Base-by-base conservation (phyloP, 495 filamentous ascomycete genomes). In the Aspergillus avenaceus region DNA sequence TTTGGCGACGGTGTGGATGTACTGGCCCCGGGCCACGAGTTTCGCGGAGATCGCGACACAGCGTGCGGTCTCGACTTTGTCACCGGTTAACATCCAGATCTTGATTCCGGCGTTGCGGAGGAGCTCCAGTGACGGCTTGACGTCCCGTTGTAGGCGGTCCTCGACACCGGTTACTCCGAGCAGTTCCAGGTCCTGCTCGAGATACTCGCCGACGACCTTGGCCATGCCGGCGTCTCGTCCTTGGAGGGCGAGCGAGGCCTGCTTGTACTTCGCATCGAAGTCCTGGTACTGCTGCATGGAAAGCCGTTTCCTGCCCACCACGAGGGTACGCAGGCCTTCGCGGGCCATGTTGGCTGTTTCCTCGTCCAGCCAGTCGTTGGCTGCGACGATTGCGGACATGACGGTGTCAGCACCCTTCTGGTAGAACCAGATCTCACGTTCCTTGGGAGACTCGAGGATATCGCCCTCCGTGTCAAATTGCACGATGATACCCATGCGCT, bases 31-130 rank as follows among this genome's bases (percentile, higher is more conserved):
- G 6, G 90, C 84, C n/a, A 99, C 92, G 18, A 99, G 75, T 68
- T 96, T 97, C 16, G 91, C 86, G 56, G 84, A 90, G 26, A 99
- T 88, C 13, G 95, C 95, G 7, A 99, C 92, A 67, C 95, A 99
- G 25, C 92, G 84, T 11, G 95, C 95, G 23, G 95, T 99, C 67
- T 99, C 95, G 1, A 97, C 90, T 68, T 99, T 99, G 74, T 99
- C 95, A 25, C 95, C 95, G 0, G 95, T 99, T 59, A 99, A 74
- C 95, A 99, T 99, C 95, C 95, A 99, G 47, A 97, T 96, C 70
- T 96, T 97, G 63, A 99, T 89, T n/a, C 95, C 95, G 8, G 95
- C 95, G 63, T 99, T 97, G 51, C 95, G 87, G 36, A 99, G 83
- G 12, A 97, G 78, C 61, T 99, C 95, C 6, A 99, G 78, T 1